Evolutionary conservation across 2,329 filamentous ascomycete genomes (phyloP).

Genomic region (Aphanoascus verrucosus): DNA sequence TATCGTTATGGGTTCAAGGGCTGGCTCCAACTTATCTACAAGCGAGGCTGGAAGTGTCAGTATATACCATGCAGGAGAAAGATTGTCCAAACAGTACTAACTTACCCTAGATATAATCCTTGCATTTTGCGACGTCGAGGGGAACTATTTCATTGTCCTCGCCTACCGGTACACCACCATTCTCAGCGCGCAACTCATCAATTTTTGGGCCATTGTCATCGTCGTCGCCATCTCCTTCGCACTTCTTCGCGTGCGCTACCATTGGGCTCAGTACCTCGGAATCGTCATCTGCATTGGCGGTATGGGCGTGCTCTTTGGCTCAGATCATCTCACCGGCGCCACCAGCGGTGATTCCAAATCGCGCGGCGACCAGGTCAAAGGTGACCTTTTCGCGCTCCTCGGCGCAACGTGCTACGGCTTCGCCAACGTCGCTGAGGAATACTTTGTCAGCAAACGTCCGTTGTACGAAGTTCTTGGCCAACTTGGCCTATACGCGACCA

Average conservation of each 20-base stretch:
- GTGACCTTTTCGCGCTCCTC: slow-evolving; percentile 81
- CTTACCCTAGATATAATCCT: slow-evolving; percentile 58
- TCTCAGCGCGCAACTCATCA: slow-evolving; percentile 85
- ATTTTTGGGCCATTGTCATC: slow-evolving; percentile 96
- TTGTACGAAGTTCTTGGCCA: slow-evolving; percentile 91
- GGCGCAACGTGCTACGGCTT: slow-evolving; percentile 87
- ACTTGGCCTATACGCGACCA: slow-evolving; percentile 73
- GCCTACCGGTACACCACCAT: slow-evolving; percentile 90
- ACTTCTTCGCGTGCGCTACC: slow-evolving; percentile 80
- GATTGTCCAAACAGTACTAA: background rate
- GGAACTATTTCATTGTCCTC: slow-evolving; percentile 95
- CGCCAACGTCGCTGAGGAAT: slow-evolving; percentile 87
- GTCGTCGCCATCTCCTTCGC: slow-evolving; percentile 77
- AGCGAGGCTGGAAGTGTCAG: slow-evolving; percentile 74
- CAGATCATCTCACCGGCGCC: slow-evolving; percentile 68
- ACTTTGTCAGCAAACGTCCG: slow-evolving; percentile 74
- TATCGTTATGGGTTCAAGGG: slow-evolving; percentile 66
- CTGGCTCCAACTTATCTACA: slow-evolving; percentile 53
- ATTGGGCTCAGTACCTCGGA: slow-evolving; percentile 69
- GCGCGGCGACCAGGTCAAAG: slow-evolving; percentile 64
- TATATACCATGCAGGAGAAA: background rate
- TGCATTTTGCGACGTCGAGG: slow-evolving; percentile 85
- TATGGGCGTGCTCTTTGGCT: slow-evolving; percentile 74
- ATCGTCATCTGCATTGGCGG: slow-evolving; percentile 88
- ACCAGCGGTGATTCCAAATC: slow-evolving; percentile 37